Conservation (phyloP, 208 protist species). For the Ichthyophonus hoferi region DNA sequence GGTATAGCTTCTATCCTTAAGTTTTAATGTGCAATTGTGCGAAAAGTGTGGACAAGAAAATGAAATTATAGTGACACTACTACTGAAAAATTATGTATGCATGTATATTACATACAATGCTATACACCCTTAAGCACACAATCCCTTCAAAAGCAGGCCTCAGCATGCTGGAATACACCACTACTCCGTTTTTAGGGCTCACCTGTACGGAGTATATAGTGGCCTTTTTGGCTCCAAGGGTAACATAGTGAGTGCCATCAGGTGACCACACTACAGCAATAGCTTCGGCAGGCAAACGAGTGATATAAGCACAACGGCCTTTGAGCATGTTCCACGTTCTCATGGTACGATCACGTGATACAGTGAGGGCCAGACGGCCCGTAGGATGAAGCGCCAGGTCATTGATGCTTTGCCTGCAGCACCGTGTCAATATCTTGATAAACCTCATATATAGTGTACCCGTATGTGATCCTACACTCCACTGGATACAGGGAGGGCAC, state of each 20-base stretch:
- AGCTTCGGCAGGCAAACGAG: neutral
- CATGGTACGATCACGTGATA: slow-evolving; percentile 25
- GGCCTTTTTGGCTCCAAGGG: neutral
- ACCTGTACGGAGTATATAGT: neutral
- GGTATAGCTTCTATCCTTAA: too few relatives aligned
- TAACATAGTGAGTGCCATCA: neutral
- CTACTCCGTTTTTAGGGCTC: too few relatives aligned
- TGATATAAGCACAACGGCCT: slow-evolving; percentile 35
- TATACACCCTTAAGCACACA: too few relatives aligned
- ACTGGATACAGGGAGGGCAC: too few relatives aligned
- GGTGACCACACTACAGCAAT: slow-evolving; percentile 3
- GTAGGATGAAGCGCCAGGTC: slow-evolving; percentile 20
- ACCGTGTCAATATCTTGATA: neutral
- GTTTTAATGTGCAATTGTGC: too few relatives aligned
- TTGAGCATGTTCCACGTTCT: slow-evolving; percentile 40
- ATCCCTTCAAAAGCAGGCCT: too few relatives aligned
- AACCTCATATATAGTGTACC: neutral
- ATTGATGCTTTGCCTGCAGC: slow-evolving; percentile 15
- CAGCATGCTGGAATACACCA: too few relatives aligned
- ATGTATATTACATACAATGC: too few relatives aligned
- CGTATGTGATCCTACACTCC: neutral
- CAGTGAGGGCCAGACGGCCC: slow-evolving; percentile 17
- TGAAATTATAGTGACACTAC: too few relatives aligned
- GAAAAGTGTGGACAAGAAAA: too few relatives aligned
- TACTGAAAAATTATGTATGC: too few relatives aligned